A percentile compares a stretch with the other conserved stretches of the same genome.
Conservation (phyloP, 768 basidiomycete genomes). For the Hygrophorus russula region DNA sequence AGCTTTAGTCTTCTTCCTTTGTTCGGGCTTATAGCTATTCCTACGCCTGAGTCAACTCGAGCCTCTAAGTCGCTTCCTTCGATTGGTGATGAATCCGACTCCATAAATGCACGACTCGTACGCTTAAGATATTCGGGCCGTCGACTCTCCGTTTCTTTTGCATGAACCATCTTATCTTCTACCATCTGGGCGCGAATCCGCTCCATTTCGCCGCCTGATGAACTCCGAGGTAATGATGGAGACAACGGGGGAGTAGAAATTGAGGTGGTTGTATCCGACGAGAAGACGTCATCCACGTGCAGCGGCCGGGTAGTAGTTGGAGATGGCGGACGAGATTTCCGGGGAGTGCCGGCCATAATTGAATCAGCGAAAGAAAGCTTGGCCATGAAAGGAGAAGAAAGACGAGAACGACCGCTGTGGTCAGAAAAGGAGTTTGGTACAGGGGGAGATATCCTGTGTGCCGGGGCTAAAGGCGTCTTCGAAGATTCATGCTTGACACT, state of each 20-base stretch:
- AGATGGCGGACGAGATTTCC: slow-evolving; percentile 9
- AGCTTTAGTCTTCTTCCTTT: slow-evolving; percentile 66
- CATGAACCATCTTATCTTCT: slow-evolving; percentile 36
- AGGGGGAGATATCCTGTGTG: slow-evolving; percentile 10
- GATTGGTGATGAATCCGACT: slow-evolving; percentile 25
- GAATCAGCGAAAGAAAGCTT: slow-evolving; percentile 21
- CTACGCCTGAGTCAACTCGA: slow-evolving; percentile 25
- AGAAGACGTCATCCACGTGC: slow-evolving; percentile 19
- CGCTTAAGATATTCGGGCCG: slow-evolving; percentile 68
- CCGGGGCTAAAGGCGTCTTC: slow-evolving; percentile 12
- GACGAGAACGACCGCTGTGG: slow-evolving; percentile 17
- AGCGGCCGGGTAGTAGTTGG: slow-evolving; percentile 10
- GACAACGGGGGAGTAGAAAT: slow-evolving; percentile 16
- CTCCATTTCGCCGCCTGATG: slow-evolving; percentile 44
- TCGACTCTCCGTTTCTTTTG: slow-evolving; percentile 46
- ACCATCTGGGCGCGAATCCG: slow-evolving; percentile 44
- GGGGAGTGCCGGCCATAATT: slow-evolving; percentile 6
- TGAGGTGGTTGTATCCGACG: slow-evolving; percentile 10
- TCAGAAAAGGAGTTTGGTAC: slow-evolving; percentile 21
- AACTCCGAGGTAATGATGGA: slow-evolving; percentile 11
- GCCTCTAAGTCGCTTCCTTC: slow-evolving; percentile 23
- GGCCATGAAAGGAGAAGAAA: slow-evolving; percentile 38
- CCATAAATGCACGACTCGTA: slow-evolving; percentile 34
- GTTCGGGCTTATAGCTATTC: slow-evolving; percentile 57
- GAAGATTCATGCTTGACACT: slow-evolving; percentile 14